A percentile compares a stretch with the other conserved stretches of the same genome.
These are phyloP conservation scores for Daphne laureola DNA, from an alignment of 441 rosid genomes.

Conservation along the genomic window DNA sequence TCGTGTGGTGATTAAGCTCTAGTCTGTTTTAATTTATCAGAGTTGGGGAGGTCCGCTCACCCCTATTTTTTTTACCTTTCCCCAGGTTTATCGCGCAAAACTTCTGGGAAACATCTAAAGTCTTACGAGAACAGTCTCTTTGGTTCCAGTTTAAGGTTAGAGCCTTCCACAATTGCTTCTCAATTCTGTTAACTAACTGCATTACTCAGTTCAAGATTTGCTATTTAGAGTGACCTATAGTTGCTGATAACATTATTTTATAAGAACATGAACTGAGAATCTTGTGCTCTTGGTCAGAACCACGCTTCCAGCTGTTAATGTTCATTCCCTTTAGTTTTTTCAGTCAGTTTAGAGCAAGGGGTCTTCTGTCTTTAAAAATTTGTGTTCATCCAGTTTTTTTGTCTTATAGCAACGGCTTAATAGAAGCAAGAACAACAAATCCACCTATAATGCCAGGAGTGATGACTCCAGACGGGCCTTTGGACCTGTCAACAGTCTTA, in stretches of 20 bases:
- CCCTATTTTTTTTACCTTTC: constrained; percentile 4
- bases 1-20: too few species aligned
- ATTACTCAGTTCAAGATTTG: too few species aligned
- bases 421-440: constrained; percentile 54
- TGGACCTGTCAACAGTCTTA: constrained; percentile 74
- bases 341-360: too few species aligned
- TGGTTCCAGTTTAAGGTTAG: constrained; percentile 34
- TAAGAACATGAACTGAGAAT: too few species aligned
- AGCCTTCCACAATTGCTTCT: too few species aligned
- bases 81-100: constrained; percentile 54
- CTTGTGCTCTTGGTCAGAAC: neutral
- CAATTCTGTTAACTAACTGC: too few species aligned
- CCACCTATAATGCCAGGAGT: constrained; percentile 88
- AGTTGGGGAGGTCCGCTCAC: neutral
- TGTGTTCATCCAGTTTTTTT: neutral
- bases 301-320: constrained; percentile 1
- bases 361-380: too few species aligned
- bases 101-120: constrained; percentile 29
- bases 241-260: too few species aligned
- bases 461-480: constrained; percentile 81
- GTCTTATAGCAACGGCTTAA: constrained; percentile 29
- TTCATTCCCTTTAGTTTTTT: neutral
- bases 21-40: neutral
- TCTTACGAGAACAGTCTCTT: constrained; percentile 21
- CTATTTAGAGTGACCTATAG: too few species aligned